phyloP scores from a whole-genome alignment of 306 rosid genomes.

The Sphenostylis stenocarpa region DNA sequence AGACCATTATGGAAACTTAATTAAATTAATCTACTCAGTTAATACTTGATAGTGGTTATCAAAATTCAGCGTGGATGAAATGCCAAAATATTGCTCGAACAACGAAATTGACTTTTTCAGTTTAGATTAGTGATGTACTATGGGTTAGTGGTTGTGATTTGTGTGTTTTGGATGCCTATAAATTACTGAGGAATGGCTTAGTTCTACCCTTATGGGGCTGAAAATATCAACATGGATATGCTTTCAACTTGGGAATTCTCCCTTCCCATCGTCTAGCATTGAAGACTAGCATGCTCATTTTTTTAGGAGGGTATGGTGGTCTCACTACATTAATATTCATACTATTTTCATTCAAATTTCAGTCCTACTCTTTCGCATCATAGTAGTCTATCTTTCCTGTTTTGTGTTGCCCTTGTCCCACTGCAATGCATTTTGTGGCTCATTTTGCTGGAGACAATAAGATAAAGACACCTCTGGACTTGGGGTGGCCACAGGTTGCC shows the following conservation, averaged over 20 bases:
- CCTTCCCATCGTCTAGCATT: too few relatives aligned
- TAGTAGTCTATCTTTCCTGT: not conserved
- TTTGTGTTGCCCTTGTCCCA: not conserved
- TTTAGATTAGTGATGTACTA: not conserved
- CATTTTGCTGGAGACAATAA: not conserved
- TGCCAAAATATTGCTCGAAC: not conserved
- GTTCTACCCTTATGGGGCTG: not conserved
- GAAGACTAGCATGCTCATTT: not conserved
- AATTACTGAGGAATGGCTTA: not conserved
- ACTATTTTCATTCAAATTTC: not conserved
- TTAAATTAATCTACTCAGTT: not conserved
- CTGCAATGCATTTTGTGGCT: not conserved
- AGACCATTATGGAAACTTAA: not conserved
- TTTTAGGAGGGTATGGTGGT: not conserved
- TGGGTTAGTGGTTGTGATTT: not conserved
- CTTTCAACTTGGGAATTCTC: not conserved
- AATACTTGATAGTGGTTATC: too few relatives aligned
- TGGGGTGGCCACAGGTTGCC: not conserved
- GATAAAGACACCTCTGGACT: not conserved
- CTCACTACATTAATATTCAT: not conserved
- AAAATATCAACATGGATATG: not conserved
- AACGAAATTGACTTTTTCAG: not conserved
- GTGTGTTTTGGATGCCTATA: not conserved
- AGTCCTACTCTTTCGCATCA: not conserved
- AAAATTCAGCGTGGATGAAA: not conserved